Base-by-base conservation (phyloP, 2,329 filamentous ascomycete species). In the Purpureocillium takamizusanense region DNA sequence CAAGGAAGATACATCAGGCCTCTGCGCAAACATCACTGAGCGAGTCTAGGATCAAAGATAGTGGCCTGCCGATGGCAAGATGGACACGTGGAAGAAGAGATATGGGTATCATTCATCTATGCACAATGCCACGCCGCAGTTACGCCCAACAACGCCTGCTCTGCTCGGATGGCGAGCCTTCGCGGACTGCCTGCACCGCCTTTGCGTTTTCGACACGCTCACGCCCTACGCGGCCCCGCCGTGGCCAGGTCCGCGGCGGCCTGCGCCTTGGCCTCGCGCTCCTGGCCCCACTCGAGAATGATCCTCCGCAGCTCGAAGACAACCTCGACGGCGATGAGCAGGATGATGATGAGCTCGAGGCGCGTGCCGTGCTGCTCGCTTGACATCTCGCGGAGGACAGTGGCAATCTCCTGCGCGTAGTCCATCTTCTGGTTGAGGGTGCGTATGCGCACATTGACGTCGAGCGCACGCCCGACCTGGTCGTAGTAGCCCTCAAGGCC, bases 361-460 rank as follows among this genome's bases (percentile, higher is more conserved):
- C 86, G 73, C 23, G 89, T 78, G 13, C 86, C 84, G 55, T 97
- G 88, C 57, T 86, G 87, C 67, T 97, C 89, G 55, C 85, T 94
- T 39, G 94, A 72, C 56, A 89, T 81, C 59, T 95, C 87, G 41
- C 92, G 73, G 44, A 97, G 65, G 13, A 97, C 89, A 37, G 73
- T 86, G 7, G 92, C 88, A 57, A 95, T 95, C 60, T 97, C 90
- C 54, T 92, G 86, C 1, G 90, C 92, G 58, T 98, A 97, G 54
- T 95, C 90, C 77, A 98, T 94, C 66, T 94, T 94, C 65, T 94
- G 86, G 59, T 98, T 98, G 49, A 97, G 65, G 14, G 86, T 81
- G 52, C 85, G 86, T 63, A 97, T 97, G 36, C 92, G 76, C 18
- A 92, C 86, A 27, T 86, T 85, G 17, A 97, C 89, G 60, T 97